Conservation (phyloP, 106 monocot genomes). For the Dendrobium chrysotoxum region DNA sequence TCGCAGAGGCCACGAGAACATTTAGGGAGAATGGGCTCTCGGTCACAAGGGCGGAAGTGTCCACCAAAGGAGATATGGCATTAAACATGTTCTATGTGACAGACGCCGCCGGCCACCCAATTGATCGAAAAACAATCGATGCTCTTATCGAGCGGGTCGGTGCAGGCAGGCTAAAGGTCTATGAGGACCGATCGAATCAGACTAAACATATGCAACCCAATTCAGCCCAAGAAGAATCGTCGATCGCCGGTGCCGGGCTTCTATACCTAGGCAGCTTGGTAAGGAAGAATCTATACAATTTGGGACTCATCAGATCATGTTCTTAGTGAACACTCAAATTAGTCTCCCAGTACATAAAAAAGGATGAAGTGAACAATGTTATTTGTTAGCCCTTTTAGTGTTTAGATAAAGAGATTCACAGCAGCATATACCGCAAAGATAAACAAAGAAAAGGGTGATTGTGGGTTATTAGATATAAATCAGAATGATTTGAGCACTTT, state of each 20-base stretch:
- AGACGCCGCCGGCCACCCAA: slow-evolving; percentile 11
- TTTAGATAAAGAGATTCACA: no score
- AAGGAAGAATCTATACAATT: slow-evolving; percentile 39
- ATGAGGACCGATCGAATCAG: neutral
- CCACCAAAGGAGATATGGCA: slow-evolving; percentile 8
- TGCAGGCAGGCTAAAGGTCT: neutral
- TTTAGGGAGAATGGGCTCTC: slow-evolving; percentile 30
- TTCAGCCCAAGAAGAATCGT: neutral
- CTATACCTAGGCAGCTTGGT: slow-evolving; percentile 31
- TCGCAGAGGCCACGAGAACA: slow-evolving; percentile 21
- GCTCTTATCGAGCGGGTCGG: slow-evolving; percentile 18
- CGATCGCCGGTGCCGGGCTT: slow-evolving; percentile 5
- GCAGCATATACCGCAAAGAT: no score
- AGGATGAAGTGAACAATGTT: no score
- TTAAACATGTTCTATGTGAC: slow-evolving; percentile 22
- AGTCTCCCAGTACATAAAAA: no score
- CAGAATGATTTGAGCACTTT: no score
- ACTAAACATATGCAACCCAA: neutral
- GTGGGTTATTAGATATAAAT: no score
- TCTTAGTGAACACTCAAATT: neutral
- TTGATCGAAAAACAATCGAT: slow-evolving; percentile 12
- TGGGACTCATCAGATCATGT: slow-evolving; percentile 44
- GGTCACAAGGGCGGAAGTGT: slow-evolving; percentile 19
- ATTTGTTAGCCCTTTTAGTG: no score
- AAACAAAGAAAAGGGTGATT: no score